A percentile compares a stretch with the other conserved stretches of the same genome.
These are phyloP conservation scores for Somion occarium DNA, from an alignment of 1,284 basidiomycete genomes.

Conservation along the genomic window DNA sequence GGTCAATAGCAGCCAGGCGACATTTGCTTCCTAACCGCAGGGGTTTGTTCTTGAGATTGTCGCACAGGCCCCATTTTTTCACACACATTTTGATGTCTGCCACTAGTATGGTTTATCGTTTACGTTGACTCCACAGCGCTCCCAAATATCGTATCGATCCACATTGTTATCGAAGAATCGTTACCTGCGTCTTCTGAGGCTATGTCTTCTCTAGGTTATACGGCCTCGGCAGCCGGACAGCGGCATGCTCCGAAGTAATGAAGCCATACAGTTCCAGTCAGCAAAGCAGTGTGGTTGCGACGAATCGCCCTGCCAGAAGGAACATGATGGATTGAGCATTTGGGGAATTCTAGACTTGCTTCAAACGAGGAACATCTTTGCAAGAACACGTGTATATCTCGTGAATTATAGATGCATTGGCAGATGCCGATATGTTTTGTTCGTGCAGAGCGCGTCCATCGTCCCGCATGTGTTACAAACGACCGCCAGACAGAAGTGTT, in stretches of 20 bases:
- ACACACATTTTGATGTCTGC: slow-evolving; percentile 4
- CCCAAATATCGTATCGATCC: slow-evolving; percentile 2
- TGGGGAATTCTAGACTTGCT: neutral
- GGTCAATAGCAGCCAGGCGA: slow-evolving; percentile 8
- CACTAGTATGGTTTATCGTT: slow-evolving; percentile 4
- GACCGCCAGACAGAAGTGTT: neutral
- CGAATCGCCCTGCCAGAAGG: neutral
- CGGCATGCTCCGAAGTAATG: slow-evolving; percentile 1
- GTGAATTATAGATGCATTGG: neutral
- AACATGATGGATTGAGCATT: neutral
- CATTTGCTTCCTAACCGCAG: slow-evolving; percentile 4
- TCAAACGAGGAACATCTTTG: neutral
- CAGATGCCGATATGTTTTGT: neutral
- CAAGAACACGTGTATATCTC: slow-evolving; percentile 4
- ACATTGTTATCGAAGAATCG: neutral
- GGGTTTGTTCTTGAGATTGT: neutral
- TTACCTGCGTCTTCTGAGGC: slow-evolving; percentile 5
- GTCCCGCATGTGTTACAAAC: neutral
- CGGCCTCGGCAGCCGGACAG: neutral
- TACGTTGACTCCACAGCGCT: slow-evolving; percentile 9
- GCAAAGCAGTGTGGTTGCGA: neutral
- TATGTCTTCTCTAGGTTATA: neutral
- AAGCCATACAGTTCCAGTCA: neutral
- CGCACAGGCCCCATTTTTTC: slow-evolving; percentile 8
- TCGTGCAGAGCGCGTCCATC: neutral